These are phyloP conservation scores for Isatis tinctoria DNA, from an alignment of 345 rosid species.

Conservation along the genomic window DNA sequence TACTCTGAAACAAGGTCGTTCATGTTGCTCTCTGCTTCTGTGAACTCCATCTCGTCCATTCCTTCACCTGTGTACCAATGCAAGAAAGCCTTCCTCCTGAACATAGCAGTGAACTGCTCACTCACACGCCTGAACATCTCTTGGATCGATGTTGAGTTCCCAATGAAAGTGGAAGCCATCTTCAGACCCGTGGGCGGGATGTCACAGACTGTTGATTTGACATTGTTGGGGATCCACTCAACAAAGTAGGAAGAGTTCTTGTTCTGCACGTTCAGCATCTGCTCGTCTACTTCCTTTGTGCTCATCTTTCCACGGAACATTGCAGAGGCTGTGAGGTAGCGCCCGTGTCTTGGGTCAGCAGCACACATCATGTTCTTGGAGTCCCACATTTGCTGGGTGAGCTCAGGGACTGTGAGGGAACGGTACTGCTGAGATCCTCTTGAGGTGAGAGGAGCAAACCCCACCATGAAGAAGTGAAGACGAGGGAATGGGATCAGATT, in stretches of 20 bases:
- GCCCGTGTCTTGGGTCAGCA: constrained; percentile 82
- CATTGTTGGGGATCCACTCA: constrained; percentile 50
- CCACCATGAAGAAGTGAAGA: constrained; percentile 85
- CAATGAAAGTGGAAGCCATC: constrained; percentile 78
- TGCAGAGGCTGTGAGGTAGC: constrained; percentile 86
- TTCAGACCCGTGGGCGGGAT: constrained; percentile 67
- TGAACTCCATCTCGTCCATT: constrained; percentile 97
- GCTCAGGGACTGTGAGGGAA: constrained; percentile 74
- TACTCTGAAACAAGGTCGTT: constrained; percentile 88
- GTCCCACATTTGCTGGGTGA: constrained; percentile 89
- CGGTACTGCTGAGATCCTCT: constrained; percentile 82
- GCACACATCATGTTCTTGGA: constrained; percentile 86
- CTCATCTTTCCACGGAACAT: constrained; percentile 94
- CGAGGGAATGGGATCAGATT: constrained; percentile 79
- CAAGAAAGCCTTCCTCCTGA: constrained; percentile 35
- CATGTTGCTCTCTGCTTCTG: constrained; percentile 92
- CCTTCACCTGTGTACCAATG: constrained; percentile 95
- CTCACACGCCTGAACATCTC: constrained; percentile 35
- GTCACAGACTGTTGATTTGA: constrained; percentile 77
- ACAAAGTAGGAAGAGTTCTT: constrained; percentile 90
- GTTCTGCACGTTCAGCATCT: constrained; percentile 88
- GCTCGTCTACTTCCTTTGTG: constrained; percentile 90
- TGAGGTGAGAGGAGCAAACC: constrained; percentile 75
- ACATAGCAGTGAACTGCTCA: constrained; percentile 35
- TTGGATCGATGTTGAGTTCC: constrained; percentile 63